Evolutionary conservation across 345 rosid genomes (phyloP).

Genomic region (Syzygium oleosum): DNA sequence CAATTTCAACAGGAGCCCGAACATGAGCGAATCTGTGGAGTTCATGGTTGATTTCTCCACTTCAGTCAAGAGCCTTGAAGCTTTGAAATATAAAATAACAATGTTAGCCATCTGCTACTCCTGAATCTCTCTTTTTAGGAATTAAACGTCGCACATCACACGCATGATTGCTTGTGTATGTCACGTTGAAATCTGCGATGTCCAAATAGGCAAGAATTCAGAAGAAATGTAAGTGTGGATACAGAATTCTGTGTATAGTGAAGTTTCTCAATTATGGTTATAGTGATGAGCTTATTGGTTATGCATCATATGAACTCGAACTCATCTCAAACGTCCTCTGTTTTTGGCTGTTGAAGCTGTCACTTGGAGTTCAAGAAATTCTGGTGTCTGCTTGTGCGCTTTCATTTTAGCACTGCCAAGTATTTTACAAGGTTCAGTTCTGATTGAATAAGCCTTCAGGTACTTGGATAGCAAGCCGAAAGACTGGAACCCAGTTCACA

Average conservation of each 20-base stretch:
- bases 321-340: neutral
- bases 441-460: slow-evolving; percentile 15
- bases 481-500: slow-evolving; percentile 44
- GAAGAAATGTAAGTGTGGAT: no score
- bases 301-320: neutral
- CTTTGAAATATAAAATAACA: slow-evolving; percentile 34
- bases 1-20: slow-evolving; percentile 58
- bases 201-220: no score
- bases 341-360: neutral
- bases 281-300: neutral
- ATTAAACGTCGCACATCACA: neutral
- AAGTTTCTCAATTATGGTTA: neutral
- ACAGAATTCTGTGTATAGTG: neutral
- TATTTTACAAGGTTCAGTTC: neutral
- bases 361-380: neutral
- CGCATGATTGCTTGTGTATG: no score
- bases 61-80: slow-evolving; percentile 38
- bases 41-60: slow-evolving; percentile 49
- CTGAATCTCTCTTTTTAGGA: neutral
- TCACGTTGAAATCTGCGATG: no score
- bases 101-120: slow-evolving; percentile 18
- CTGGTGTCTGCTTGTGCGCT: neutral
- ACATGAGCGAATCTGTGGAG: slow-evolving; percentile 60
- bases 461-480: slow-evolving; percentile 52
- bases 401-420: neutral